Conservation (phyloP, 805 yeast species). For the Starmera caribaea region DNA sequence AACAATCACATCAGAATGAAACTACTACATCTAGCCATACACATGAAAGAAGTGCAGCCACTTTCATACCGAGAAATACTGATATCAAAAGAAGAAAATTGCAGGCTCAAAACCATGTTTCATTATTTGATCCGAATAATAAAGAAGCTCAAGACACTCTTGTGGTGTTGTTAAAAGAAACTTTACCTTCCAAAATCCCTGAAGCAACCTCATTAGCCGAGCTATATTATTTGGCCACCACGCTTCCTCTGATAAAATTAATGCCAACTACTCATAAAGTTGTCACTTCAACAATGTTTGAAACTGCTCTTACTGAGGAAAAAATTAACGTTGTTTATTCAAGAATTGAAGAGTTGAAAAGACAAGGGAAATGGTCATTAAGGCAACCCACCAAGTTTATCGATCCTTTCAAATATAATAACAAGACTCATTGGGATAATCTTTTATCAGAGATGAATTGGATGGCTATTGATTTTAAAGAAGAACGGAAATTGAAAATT, state of each 20-base stretch:
- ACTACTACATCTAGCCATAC: no score
- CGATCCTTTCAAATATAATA: constrained; percentile 44
- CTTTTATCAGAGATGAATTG: constrained; percentile 72
- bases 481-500: constrained; percentile 56
- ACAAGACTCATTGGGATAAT: constrained; percentile 61
- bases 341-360: constrained; percentile 83
- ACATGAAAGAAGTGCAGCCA: no score
- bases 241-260: constrained; percentile 73
- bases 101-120: constrained; percentile 6
- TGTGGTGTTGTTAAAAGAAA: constrained; percentile 39
- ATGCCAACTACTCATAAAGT: constrained; percentile 83
- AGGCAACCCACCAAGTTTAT: constrained; percentile 67
- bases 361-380: constrained; percentile 84
- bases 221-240: constrained; percentile 77
- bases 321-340: constrained; percentile 83
- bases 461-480: constrained; percentile 73
- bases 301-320: constrained; percentile 80
- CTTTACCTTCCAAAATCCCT: constrained; percentile 42
- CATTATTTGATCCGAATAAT: constrained; percentile 23
- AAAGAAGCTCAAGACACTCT: constrained; percentile 34
- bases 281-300: constrained; percentile 75
- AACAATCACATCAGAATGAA: neutral
- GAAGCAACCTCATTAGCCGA: constrained; percentile 71
- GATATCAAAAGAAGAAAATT: constrained; percentile 7
- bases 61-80: constrained; percentile 4